phyloP scores from a whole-genome alignment of 2,329 filamentous ascomycete genomes.

The Huntiella abstrusa region DNA sequence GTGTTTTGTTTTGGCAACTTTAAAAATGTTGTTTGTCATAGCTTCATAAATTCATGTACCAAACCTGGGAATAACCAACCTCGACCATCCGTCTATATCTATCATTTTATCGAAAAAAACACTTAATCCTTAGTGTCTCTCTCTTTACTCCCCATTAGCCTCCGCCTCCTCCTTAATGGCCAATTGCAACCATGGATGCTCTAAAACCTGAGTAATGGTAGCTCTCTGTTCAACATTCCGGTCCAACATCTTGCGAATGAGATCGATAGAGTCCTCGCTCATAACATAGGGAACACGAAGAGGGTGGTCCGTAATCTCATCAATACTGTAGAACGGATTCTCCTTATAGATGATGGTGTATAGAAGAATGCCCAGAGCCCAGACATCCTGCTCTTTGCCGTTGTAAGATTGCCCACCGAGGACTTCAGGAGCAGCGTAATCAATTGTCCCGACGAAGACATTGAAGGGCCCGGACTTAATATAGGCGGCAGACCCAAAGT shows the following conservation, averaged over 20 bases:
- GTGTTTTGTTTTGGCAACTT: neutral
- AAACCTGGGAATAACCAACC: neutral
- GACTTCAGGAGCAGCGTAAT: constrained; percentile 97
- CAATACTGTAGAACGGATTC: constrained; percentile 96
- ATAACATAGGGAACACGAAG: constrained; percentile 74
- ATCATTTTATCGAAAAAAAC: neutral
- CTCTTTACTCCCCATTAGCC: neutral
- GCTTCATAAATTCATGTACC: neutral
- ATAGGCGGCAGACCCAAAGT: constrained; percentile 95
- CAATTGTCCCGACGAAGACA: constrained; percentile 96
- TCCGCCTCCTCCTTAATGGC: constrained; percentile 9
- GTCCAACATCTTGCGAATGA: constrained; percentile 83
- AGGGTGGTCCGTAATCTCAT: constrained; percentile 97
- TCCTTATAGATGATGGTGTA: constrained; percentile 99
- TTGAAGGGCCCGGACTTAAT: constrained; percentile 98
- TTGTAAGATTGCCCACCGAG: constrained; percentile 79
- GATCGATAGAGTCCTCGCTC: constrained; percentile 80
- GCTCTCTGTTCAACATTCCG: constrained; percentile 67
- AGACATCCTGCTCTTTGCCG: constrained; percentile 95
- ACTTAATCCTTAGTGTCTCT: neutral
- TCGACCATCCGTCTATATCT: neutral
- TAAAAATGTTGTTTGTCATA: neutral
- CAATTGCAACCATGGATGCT: constrained; percentile 59
- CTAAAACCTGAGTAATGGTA: constrained; percentile 72
- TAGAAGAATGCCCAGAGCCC: constrained; percentile 88